These are phyloP conservation scores for Ustanciosporium gigantosporum DNA, from an alignment of 1,284 basidiomycete species.

Conservation along the genomic window DNA sequence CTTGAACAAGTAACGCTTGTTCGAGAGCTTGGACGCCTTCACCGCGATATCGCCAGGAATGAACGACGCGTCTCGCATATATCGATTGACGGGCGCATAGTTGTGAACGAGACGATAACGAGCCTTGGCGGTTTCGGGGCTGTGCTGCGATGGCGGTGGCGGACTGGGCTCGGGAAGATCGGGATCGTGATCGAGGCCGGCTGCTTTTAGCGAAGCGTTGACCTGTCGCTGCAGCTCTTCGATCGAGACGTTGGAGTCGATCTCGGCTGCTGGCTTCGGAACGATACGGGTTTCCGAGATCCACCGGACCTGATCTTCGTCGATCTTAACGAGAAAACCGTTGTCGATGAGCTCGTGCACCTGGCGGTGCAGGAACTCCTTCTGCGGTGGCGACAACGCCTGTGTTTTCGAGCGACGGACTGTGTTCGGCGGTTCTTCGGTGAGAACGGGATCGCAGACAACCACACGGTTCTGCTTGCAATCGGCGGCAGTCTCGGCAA, in stretches of 20 bases:
- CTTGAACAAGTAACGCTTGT: not conserved
- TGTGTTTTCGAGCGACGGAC: not conserved
- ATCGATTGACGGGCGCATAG: constrained; percentile 2
- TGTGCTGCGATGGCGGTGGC: not conserved
- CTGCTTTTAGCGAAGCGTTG: not conserved
- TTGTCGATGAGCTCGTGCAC: constrained; percentile 1
- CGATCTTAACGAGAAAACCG: not conserved
- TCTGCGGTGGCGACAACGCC: constrained; percentile 1
- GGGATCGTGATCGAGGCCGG: not conserved
- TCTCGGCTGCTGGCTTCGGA: not conserved
- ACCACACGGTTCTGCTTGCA: constrained; percentile 1
- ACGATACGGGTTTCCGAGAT: constrained; percentile 2
- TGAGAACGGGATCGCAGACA: not conserved
- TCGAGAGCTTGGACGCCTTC: not conserved
- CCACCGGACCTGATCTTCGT: constrained; percentile 1
- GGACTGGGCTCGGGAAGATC: not conserved
- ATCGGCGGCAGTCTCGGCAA: not conserved
- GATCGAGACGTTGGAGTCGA: not conserved
- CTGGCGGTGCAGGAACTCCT: constrained; percentile 1
- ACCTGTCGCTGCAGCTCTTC: not conserved
- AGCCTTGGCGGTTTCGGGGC: not conserved
- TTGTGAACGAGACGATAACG: constrained; percentile 1
- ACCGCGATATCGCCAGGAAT: constrained; percentile 2
- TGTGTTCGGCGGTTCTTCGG: not conserved
- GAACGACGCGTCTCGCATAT: not conserved